Percentiles rank a stretch among this genome's conserved stretches.
phyloP scores from a whole-genome alignment of 225 moss, liverwort and hornwort genomes.

The Polytrichum commune region DNA sequence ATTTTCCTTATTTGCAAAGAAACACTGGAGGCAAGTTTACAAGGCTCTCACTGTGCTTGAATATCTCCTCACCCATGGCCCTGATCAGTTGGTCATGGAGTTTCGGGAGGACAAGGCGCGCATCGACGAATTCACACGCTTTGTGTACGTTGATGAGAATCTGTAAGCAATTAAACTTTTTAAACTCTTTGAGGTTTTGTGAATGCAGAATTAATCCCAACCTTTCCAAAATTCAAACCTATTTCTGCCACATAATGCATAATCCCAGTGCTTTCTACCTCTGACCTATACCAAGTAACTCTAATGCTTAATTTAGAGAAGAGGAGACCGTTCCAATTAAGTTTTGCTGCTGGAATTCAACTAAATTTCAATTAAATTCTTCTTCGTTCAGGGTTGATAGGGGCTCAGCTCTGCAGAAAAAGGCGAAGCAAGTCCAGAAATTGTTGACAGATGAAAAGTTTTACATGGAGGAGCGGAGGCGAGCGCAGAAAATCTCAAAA shows the following conservation, averaged over 20 bases:
- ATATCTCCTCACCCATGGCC: constrained; percentile 43
- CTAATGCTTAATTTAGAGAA: background rate
- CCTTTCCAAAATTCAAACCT: background rate
- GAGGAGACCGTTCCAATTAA: background rate
- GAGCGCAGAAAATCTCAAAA: constrained; percentile 32
- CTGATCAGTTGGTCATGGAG: constrained; percentile 34
- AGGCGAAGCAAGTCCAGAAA: constrained; percentile 31
- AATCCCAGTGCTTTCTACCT: background rate
- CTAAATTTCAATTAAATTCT: background rate
- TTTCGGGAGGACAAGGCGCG: constrained; percentile 33
- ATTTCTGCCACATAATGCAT: background rate
- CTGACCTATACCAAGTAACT: background rate
- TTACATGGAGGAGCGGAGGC: constrained; percentile 32
- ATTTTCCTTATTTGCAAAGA: constrained; percentile 17
- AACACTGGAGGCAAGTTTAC: constrained; percentile 38
- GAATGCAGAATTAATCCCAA: background rate
- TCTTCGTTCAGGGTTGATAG: constrained; percentile 29
- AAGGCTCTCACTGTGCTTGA: constrained; percentile 38
- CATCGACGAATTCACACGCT: constrained; percentile 34
- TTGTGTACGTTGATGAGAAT: constrained; percentile 31
- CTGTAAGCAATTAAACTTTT: constrained; percentile 13
- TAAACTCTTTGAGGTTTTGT: background rate
- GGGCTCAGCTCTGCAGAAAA: constrained; percentile 29
- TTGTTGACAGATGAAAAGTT: constrained; percentile 26
- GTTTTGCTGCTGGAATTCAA: background rate